Conservation (phyloP, 345 rosid species). For the Anastatica hierochuntica region DNA sequence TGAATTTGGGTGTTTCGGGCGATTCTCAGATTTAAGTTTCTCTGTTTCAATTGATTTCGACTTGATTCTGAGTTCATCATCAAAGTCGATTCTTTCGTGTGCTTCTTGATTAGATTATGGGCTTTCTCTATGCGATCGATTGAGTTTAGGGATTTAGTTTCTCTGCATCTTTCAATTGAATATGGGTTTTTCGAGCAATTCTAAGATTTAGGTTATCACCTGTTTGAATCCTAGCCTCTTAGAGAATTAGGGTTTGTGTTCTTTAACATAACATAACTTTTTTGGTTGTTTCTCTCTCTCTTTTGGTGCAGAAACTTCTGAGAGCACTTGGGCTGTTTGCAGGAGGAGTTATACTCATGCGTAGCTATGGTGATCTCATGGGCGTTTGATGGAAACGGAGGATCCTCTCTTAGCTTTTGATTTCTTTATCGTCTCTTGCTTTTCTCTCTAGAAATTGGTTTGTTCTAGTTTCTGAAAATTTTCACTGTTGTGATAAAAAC, state of each 20-base stretch:
- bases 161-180: too few species aligned
- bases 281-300: not conserved
- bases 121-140: not conserved
- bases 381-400: constrained; percentile 35
- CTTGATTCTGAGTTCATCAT: not conserved
- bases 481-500: too few species aligned
- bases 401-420: not conserved
- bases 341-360: constrained; percentile 73
- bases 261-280: not conserved
- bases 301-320: constrained; percentile 52
- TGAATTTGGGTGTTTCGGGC: too few species aligned
- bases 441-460: too few species aligned
- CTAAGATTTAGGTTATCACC: too few species aligned
- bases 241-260: not conserved
- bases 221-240: not conserved
- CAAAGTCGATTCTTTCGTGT: not conserved
- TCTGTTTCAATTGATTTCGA: not conserved
- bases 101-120: not conserved
- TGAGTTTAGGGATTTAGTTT: not conserved
- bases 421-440: too few species aligned
- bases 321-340: constrained; percentile 65
- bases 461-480: too few species aligned
- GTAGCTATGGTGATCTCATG: constrained; percentile 84
- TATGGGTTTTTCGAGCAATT: not conserved
- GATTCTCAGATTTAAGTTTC: too few species aligned